Evolutionary conservation across 169 alveolate genomes (phyloP).

Genomic region (Cryptosporidium meleagridis): DNA sequence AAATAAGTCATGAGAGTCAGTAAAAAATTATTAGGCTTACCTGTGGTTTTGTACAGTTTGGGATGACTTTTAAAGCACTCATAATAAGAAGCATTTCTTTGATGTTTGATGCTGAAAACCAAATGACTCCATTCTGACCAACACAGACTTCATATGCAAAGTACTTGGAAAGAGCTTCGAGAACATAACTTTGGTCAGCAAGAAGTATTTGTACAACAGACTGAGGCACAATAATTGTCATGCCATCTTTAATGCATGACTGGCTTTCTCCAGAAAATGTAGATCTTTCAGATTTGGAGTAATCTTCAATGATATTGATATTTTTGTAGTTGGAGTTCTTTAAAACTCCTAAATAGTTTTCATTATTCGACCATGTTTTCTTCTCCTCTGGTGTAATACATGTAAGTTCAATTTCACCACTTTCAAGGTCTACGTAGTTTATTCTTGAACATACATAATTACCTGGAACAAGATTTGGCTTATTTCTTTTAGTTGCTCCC

Average conservation of each 20-base stretch:
- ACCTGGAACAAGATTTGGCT: conserved; percentile 26
- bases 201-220: conserved; percentile 51
- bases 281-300: background rate
- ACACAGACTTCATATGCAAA: conserved; percentile 65
- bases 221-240: conserved; percentile 27
- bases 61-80: conserved; percentile 33
- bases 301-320: background rate
- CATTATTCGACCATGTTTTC: conserved; percentile 63
- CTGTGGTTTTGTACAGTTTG: conserved; percentile 56
- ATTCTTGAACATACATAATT: conserved; percentile 47
- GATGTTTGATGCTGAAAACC: conserved; percentile 48
- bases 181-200: conserved; percentile 52
- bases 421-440: conserved; percentile 23
- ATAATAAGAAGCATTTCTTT: conserved; percentile 47
- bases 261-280: background rate
- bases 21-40: conserved; percentile 1
- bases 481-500: conserved; percentile 72
- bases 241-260: conserved; percentile 64
- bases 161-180: conserved; percentile 31
- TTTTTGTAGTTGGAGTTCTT: conserved; percentile 40
- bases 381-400: conserved; percentile 72
- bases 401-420: conserved; percentile 66
- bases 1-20: background rate
- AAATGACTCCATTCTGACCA: conserved; percentile 59
- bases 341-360: conserved; percentile 59